Percentiles rank a stretch among this genome's conserved stretches.
phyloP scores from a whole-genome alignment of 2,329 filamentous ascomycete genomes.

The Thelonectria blattea region DNA sequence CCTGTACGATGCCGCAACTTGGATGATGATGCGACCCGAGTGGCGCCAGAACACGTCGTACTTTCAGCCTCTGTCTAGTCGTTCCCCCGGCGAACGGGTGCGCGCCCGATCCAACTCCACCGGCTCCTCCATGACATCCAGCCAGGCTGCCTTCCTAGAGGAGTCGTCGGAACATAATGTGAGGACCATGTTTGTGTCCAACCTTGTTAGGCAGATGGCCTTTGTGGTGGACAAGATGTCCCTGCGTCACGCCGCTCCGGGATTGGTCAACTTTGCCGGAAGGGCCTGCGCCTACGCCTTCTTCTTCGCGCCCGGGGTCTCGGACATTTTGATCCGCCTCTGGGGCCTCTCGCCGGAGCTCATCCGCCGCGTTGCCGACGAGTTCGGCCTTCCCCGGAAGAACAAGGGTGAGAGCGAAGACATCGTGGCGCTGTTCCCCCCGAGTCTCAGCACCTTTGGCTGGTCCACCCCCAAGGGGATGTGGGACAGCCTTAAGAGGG shows the following conservation, averaged over 20 bases:
- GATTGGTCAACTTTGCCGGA: conserved; percentile 83
- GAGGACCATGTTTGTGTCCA: conserved; percentile 83
- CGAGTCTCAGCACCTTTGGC: conserved; percentile 61
- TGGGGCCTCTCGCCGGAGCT: conserved; percentile 76
- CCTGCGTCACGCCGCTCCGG: conserved; percentile 68
- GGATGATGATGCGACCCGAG: conserved; percentile 87
- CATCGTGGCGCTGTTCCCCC: conserved; percentile 73
- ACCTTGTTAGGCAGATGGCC: conserved; percentile 81
- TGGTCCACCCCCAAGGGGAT: conserved; percentile 60
- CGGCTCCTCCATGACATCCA: conserved; percentile 70
- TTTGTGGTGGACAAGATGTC: conserved; percentile 92
- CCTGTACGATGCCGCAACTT: conserved; percentile 77
- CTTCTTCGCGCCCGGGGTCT: conserved; percentile 87
- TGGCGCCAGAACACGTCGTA: conserved; percentile 78
- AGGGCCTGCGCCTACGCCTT: conserved; percentile 93
- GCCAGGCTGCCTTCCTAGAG: conserved; percentile 59
- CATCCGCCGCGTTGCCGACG: conserved; percentile 73
- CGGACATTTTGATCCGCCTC: conserved; percentile 80
- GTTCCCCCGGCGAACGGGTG: conserved; percentile 54
- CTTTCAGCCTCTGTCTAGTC: conserved; percentile 67
- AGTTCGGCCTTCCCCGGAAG: conserved; percentile 68
- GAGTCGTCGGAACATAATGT: conserved; percentile 87
- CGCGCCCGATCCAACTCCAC: conserved; percentile 56
- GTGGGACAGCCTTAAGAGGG: conserved; percentile 66
- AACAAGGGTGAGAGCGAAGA: conserved; percentile 65